A percentile compares a stretch with the other conserved stretches of the same genome.
Evolutionary conservation across 176 grass and related monocot species (phyloP).

Genomic region (Lolium rigidum): DNA sequence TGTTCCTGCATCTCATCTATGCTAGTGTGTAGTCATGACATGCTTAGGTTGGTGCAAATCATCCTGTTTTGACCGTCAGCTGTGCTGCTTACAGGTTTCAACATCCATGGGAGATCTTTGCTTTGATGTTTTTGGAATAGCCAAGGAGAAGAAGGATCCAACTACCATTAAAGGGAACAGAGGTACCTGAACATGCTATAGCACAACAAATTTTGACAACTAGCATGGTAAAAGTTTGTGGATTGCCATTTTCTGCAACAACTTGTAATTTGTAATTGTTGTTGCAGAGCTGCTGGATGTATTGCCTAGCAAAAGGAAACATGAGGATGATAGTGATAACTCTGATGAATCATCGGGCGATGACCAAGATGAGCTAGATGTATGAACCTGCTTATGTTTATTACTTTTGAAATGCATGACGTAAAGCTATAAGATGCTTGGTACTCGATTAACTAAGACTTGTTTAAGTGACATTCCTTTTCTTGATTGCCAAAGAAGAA

Average conservation of each 20-base stretch:
- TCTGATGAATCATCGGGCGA: conserved; percentile 64
- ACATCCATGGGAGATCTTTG: conserved; percentile 96
- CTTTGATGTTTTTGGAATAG: conserved; percentile 90
- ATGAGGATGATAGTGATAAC: conserved; percentile 56
- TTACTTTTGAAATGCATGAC: conserved; percentile 17
- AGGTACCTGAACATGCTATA: conserved; percentile 52
- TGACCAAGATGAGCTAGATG: conserved; percentile 64
- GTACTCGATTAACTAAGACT: neutral
- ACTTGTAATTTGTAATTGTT: neutral
- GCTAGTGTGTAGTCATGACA: too few relatives aligned
- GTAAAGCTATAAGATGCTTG: neutral
- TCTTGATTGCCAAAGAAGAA: neutral
- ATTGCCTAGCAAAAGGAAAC: conserved; percentile 88
- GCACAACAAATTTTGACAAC: neutral
- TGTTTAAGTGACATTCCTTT: neutral
- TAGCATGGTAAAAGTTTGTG: neutral
- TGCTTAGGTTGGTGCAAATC: neutral
- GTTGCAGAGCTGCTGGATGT: conserved; percentile 78
- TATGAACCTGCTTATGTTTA: conserved; percentile 23
- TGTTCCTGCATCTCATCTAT: neutral
- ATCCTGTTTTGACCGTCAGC: conserved; percentile 41
- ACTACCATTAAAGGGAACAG: conserved; percentile 86
- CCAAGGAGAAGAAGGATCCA: conserved; percentile 93
- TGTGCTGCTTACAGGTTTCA: conserved; percentile 60
- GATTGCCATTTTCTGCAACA: neutral